Percentiles rank a stretch among this genome's conserved stretches.
These are phyloP conservation scores for Phytophthora citricola DNA, from an alignment of 352 stramenopile species.

Conservation along the genomic window DNA sequence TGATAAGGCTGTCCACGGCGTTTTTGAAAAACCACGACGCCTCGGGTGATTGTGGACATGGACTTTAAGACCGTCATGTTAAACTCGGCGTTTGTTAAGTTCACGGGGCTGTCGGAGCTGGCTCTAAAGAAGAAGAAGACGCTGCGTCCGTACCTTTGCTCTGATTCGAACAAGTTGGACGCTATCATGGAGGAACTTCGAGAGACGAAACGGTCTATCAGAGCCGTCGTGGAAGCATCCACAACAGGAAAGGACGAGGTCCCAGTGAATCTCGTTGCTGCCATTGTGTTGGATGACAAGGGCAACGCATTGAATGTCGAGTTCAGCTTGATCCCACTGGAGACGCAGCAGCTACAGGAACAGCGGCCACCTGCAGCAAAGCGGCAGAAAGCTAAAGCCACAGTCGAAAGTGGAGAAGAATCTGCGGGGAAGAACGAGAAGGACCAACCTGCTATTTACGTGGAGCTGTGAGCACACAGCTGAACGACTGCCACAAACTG, in stretches of 20 bases:
- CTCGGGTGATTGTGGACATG: constrained; percentile 57
- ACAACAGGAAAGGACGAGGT: constrained; percentile 15
- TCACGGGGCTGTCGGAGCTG: constrained; percentile 46
- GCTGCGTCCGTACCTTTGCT: constrained; percentile 52
- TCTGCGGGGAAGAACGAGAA: constrained; percentile 20
- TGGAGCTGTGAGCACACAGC: constrained; percentile 21
- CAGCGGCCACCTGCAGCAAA: constrained; percentile 10
- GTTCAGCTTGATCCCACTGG: constrained; percentile 59
- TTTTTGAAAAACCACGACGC: constrained; percentile 62
- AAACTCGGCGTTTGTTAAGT: constrained; percentile 58
- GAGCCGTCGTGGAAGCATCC: constrained; percentile 35
- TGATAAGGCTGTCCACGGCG: constrained; percentile 33
- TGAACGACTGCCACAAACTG: constrained; percentile 5
- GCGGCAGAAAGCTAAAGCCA: constrained; percentile 2
- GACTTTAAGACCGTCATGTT: constrained; percentile 55
- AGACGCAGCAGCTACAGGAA: constrained; percentile 12
- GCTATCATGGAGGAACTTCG: constrained; percentile 44
- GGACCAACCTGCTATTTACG: constrained; percentile 31
- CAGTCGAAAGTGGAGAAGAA: neutral
- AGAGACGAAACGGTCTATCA: constrained; percentile 44
- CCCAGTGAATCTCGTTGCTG: constrained; percentile 50
- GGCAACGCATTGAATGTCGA: constrained; percentile 55
- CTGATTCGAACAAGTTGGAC: constrained; percentile 46
- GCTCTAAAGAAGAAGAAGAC: constrained; percentile 63
- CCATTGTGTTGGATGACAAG: constrained; percentile 48